phyloP scores from a whole-genome alignment of 805 yeast species.

The Kazachstania africana region DNA sequence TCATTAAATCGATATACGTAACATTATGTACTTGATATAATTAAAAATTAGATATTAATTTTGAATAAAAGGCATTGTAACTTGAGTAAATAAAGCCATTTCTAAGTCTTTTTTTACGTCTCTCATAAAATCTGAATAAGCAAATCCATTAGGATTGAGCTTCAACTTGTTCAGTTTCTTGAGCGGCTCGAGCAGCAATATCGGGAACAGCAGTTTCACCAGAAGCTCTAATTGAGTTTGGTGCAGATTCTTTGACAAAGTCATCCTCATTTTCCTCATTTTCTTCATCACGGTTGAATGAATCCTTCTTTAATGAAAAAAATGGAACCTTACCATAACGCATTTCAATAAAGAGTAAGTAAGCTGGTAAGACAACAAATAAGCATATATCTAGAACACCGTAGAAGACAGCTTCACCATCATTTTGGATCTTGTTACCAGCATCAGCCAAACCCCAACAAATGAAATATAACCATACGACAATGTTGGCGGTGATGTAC shows the following conservation, averaged over 20 bases:
- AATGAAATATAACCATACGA: constrained; percentile 31
- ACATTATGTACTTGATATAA: too few relatives aligned
- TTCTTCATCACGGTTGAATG: too few relatives aligned
- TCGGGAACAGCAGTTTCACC: constrained; percentile 28
- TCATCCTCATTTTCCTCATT: constrained; percentile 5
- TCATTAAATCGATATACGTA: too few relatives aligned
- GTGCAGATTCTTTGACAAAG: constrained; percentile 9
- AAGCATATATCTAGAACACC: constrained; percentile 44
- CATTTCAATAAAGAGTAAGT: constrained; percentile 13
- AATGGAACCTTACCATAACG: constrained; percentile 1
- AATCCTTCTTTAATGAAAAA: not conserved
- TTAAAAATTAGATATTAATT: too few relatives aligned
- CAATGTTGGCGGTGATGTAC: constrained; percentile 12
- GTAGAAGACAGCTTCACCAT: constrained; percentile 46
- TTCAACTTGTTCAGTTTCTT: constrained; percentile 1
- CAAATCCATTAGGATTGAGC: too few relatives aligned
- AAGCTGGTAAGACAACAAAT: constrained; percentile 27
- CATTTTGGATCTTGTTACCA: constrained; percentile 49
- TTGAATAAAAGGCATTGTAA: too few relatives aligned
- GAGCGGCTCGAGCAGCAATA: too few relatives aligned
- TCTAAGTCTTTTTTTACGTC: too few relatives aligned
- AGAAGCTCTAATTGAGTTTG: constrained; percentile 20
- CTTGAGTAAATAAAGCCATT: too few relatives aligned
- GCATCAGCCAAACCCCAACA: constrained; percentile 36
- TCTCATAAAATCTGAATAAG: too few relatives aligned